Evolutionary conservation across 257 asterid genomes (phyloP).

Genomic region (Anisodus acutangulus): DNA sequence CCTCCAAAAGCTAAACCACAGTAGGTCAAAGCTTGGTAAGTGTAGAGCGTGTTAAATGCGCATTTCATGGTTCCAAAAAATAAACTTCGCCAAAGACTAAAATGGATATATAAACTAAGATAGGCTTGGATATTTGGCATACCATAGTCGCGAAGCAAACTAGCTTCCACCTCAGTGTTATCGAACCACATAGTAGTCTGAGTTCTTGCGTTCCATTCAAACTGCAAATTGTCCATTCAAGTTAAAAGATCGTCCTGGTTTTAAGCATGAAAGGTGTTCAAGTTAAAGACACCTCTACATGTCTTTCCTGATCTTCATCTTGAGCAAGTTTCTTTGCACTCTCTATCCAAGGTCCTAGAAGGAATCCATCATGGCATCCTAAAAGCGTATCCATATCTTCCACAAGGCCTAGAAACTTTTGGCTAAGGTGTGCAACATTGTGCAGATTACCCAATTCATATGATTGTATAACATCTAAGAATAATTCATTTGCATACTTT

Average conservation of each 20-base stretch:
- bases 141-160: slow-evolving; percentile 89
- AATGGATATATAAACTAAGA: not conserved
- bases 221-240: slow-evolving; percentile 49
- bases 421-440: slow-evolving; percentile 52
- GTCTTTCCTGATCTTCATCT: slow-evolving; percentile 63
- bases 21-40: not conserved
- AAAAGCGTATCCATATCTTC: slow-evolving; percentile 72
- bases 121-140: slow-evolving; percentile 16
- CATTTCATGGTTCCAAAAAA: not conserved
- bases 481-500: slow-evolving; percentile 69
- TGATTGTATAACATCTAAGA: slow-evolving; percentile 58
- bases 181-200: slow-evolving; percentile 95
- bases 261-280: not conserved
- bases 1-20: not conserved
- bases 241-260: slow-evolving; percentile 4
- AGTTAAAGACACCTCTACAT: slow-evolving; percentile 45
- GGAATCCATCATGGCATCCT: slow-evolving; percentile 80
- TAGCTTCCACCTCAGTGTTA: slow-evolving; percentile 76
- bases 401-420: slow-evolving; percentile 62
- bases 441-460: slow-evolving; percentile 59
- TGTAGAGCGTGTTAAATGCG: not conserved
- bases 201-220: slow-evolving; percentile 90
- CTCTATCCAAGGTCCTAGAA: slow-evolving; percentile 80
- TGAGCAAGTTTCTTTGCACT: slow-evolving; percentile 75
- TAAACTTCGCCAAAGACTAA: not conserved